phyloP scores from a whole-genome alignment of 257 asterid species.

The Nicotiana paniculata region DNA sequence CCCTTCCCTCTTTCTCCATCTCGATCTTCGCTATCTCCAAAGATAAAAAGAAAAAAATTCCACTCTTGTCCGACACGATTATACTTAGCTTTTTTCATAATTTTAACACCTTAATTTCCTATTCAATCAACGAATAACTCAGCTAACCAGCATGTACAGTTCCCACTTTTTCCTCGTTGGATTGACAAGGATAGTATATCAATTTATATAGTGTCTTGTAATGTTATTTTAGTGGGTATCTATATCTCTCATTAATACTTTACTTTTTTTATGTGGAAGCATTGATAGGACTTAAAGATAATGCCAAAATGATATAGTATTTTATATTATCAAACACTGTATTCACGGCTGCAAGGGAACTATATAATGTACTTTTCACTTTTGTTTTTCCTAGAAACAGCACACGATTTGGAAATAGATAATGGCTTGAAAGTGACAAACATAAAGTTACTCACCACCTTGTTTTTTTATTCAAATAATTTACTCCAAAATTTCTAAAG shows the following conservation, averaged over 20 bases:
- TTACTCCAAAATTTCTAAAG: not conserved
- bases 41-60: not conserved
- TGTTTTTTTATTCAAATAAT: not conserved
- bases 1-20: not conserved
- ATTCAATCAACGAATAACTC: not conserved
- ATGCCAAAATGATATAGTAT: not conserved
- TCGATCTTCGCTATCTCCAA: not conserved
- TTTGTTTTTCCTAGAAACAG: not conserved
- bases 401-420: not conserved
- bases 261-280: not conserved
- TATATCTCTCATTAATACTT: not conserved
- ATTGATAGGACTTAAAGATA: not conserved
- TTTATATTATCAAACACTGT: not conserved
- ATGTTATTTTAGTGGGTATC: not conserved
- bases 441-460: constrained; percentile 6
- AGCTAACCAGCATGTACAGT: not conserved
- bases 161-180: not conserved
- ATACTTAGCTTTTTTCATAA: not conserved
- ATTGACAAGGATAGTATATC: not conserved
- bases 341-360: not conserved
- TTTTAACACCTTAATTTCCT: not conserved
- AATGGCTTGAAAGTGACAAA: not conserved
- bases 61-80: not conserved
- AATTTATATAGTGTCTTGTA: not conserved
- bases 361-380: not conserved